These are phyloP conservation scores for Asterionellopsis glacialis DNA, from an alignment of 108 stramenopile species.

Conservation along the genomic window DNA sequence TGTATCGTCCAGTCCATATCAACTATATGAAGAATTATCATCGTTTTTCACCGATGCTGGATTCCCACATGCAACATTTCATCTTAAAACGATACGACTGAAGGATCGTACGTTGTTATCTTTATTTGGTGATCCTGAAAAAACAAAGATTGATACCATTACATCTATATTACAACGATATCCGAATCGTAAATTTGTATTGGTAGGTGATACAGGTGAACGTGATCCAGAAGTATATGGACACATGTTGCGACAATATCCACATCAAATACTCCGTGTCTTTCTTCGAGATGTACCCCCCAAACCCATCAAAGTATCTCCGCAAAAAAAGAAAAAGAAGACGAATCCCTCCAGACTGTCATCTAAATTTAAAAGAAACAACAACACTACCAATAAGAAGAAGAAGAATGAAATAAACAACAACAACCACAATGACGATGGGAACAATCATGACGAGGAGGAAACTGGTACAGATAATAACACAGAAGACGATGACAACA, in stretches of 20 bases:
- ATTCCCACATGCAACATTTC: constrained; percentile 37
- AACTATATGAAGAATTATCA: constrained; percentile 32
- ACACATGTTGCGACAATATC: constrained; percentile 22
- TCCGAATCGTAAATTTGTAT: constrained; percentile 30
- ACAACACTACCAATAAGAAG: too few relatives aligned
- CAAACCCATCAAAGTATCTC: too few relatives aligned
- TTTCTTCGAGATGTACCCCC: too few relatives aligned
- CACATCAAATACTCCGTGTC: constrained; percentile 19
- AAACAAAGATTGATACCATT: constrained; percentile 28
- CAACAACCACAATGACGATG: too few relatives aligned
- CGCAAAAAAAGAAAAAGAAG: too few relatives aligned
- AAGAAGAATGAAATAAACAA: too few relatives aligned
- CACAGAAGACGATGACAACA: too few relatives aligned
- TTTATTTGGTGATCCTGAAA: constrained; percentile 30
- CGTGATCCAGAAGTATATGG: constrained; percentile 40
- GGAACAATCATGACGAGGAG: too few relatives aligned
- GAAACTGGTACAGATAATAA: too few relatives aligned
- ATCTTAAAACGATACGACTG: constrained; percentile 29
- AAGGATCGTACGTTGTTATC: constrained; percentile 26
- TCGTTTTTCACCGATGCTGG: constrained; percentile 20
- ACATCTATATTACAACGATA: constrained; percentile 17
- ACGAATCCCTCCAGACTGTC: too few relatives aligned
- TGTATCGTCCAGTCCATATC: constrained; percentile 34
- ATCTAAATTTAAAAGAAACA: too few relatives aligned
- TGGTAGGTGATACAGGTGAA: constrained; percentile 45